phyloP scores from a whole-genome alignment of 352 stramenopile species.

The Globisporangium perplexum region DNA sequence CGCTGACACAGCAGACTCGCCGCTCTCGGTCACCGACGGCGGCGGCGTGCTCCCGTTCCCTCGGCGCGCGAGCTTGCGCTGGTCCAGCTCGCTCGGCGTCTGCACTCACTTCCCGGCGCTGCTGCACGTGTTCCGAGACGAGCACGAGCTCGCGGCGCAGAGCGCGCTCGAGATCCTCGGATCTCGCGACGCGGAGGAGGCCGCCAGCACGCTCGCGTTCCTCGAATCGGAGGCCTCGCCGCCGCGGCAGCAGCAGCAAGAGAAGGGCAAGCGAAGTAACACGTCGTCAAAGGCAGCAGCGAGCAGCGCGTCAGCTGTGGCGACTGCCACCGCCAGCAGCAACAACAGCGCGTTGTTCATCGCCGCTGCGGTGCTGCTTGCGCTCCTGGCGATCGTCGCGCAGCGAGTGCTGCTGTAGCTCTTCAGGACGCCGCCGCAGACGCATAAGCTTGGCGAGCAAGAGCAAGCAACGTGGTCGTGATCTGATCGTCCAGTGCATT shows the following conservation, averaged over 20 bases:
- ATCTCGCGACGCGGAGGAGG: slow-evolving; percentile 10
- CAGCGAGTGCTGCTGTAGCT: slow-evolving; percentile 17
- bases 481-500: not conserved
- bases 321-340: slow-evolving; percentile 5
- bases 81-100: slow-evolving; percentile 17
- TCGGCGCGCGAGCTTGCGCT: slow-evolving; percentile 37
- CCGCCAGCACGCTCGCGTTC: not conserved
- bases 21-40: slow-evolving; percentile 20
- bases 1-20: not conserved
- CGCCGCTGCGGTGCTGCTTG: slow-evolving; percentile 30
- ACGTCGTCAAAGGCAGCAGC: not conserved
- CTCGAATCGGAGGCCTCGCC: slow-evolving; percentile 12
- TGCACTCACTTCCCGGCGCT: slow-evolving; percentile 22
- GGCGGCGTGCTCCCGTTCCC: slow-evolving; percentile 32
- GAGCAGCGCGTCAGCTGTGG: slow-evolving; percentile 8
- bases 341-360: slow-evolving; percentile 18
- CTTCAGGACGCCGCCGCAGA: not conserved
- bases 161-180: slow-evolving; percentile 59
- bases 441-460: not conserved
- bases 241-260: slow-evolving; percentile 13
- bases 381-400: slow-evolving; percentile 14
- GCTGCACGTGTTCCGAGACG: slow-evolving; percentile 41
- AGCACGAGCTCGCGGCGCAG: slow-evolving; percentile 24
- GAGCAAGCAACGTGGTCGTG: not conserved
- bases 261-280: not conserved